phyloP scores from a whole-genome alignment of 345 rosid genomes.

The Salix caprea region DNA sequence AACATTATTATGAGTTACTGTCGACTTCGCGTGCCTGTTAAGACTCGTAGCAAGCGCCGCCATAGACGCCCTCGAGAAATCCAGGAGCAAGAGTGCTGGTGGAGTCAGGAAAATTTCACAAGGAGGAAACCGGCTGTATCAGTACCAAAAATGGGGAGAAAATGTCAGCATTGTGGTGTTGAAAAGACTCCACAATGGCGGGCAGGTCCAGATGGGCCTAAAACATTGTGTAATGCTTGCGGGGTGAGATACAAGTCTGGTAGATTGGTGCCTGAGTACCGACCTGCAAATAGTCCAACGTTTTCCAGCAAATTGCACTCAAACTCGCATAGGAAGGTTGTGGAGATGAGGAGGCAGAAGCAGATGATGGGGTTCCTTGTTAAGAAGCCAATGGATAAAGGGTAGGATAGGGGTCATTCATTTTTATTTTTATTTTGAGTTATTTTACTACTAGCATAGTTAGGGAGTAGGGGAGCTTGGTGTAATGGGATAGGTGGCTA shows the following conservation, averaged over 20 bases:
- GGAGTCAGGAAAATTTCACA: constrained; percentile 26
- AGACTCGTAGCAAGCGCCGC: constrained; percentile 59
- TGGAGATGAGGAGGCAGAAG: constrained; percentile 73
- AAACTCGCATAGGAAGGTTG: constrained; percentile 72
- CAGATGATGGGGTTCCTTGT: constrained; percentile 23
- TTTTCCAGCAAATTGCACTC: constrained; percentile 60
- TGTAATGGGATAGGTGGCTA: constrained; percentile 24
- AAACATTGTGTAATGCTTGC: constrained; percentile 83
- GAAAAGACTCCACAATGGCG: constrained; percentile 94
- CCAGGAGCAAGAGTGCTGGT: constrained; percentile 19
- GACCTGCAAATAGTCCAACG: constrained; percentile 77
- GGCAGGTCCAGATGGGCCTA: constrained; percentile 74
- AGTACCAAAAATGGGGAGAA: constrained; percentile 47
- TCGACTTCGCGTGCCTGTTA: constrained; percentile 40
- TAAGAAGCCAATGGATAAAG: constrained; percentile 46
- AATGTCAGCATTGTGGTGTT: constrained; percentile 76
- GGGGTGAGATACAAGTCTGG: constrained; percentile 89
- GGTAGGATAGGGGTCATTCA: constrained; percentile 11
- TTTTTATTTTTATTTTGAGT: neutral
- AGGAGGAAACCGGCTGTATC: constrained; percentile 8
- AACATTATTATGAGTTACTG: constrained; percentile 37
- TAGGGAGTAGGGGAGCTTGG: constrained; percentile 28
- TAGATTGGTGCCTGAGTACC: constrained; percentile 73
- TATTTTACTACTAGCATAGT: constrained; percentile 21
- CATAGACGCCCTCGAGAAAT: constrained; percentile 40